These are phyloP conservation scores for Tuber melanosporum DNA, from an alignment of 495 filamentous ascomycete genomes.

Conservation along the genomic window DNA sequence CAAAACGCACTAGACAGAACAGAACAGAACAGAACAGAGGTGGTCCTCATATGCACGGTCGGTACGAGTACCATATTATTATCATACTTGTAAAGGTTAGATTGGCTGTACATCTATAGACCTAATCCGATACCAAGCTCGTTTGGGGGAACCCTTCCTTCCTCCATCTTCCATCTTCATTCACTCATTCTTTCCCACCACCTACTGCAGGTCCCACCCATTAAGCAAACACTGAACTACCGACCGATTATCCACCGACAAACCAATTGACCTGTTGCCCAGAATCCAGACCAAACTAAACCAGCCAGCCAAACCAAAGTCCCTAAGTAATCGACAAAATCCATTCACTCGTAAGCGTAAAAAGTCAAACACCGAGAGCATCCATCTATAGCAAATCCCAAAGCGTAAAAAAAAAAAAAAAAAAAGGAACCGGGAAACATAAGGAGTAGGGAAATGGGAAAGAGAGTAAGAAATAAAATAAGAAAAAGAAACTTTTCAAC, in stretches of 20 bases:
- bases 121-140: not conserved
- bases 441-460: not conserved
- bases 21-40: not conserved
- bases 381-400: conserved; percentile 11
- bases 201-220: not conserved
- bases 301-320: not conserved
- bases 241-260: not conserved
- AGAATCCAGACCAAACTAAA: not conserved
- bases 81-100: conserved; percentile 3
- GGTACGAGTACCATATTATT: not conserved
- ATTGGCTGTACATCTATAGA: conserved; percentile 4
- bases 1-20: not conserved
- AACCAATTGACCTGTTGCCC: not conserved
- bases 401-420: not conserved
- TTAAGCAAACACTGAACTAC: not conserved
- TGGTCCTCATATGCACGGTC: not conserved
- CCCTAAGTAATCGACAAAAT: not conserved
- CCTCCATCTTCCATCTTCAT: not conserved
- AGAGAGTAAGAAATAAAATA: not conserved
- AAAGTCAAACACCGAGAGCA: conserved; percentile 6
- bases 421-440: not conserved
- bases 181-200: not conserved
- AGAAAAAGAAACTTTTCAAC: conserved; percentile 6
- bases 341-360: conserved; percentile 2
- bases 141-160: not conserved